These are phyloP conservation scores for Cryphonectria parasitica DNA, from an alignment of 2,329 filamentous ascomycete genomes.

Conservation along the genomic window DNA sequence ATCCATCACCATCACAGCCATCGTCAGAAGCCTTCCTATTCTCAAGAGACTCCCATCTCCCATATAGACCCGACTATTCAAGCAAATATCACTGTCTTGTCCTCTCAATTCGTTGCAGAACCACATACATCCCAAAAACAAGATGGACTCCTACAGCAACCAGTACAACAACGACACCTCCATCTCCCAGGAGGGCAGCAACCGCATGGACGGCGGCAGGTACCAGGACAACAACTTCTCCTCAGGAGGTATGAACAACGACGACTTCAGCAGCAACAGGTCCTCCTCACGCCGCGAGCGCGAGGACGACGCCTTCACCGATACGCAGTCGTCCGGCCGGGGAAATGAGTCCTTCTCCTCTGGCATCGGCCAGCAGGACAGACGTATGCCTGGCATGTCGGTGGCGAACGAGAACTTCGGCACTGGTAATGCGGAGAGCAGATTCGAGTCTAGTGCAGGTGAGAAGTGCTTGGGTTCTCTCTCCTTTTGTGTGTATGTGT, in stretches of 20 bases:
- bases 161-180: slow-evolving; percentile 9
- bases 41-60: not conserved
- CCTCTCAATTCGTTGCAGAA: not conserved
- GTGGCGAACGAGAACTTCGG: not conserved
- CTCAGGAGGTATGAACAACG: slow-evolving; percentile 7
- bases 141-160: slow-evolving; percentile 4
- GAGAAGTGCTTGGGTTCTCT: not conserved
- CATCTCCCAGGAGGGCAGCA: not conserved
- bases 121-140: not conserved
- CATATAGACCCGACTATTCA: not conserved
- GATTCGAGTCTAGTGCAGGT: slow-evolving; percentile 10
- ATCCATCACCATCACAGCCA: not conserved
- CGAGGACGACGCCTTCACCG: not conserved
- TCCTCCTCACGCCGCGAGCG: slow-evolving; percentile 10
- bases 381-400: not conserved
- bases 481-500: not conserved
- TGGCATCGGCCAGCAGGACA: slow-evolving; percentile 2
- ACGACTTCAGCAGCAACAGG: not conserved
- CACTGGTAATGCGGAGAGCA: not conserved
- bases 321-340: not conserved
- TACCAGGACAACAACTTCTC: not conserved
- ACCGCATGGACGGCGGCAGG: not conserved
- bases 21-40: not conserved
- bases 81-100: not conserved
- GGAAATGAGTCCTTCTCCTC: not conserved